These are phyloP conservation scores for Colletotrichum sp. DNA, from an alignment of 2,329 filamentous ascomycete genomes.

Conservation along the genomic window DNA sequence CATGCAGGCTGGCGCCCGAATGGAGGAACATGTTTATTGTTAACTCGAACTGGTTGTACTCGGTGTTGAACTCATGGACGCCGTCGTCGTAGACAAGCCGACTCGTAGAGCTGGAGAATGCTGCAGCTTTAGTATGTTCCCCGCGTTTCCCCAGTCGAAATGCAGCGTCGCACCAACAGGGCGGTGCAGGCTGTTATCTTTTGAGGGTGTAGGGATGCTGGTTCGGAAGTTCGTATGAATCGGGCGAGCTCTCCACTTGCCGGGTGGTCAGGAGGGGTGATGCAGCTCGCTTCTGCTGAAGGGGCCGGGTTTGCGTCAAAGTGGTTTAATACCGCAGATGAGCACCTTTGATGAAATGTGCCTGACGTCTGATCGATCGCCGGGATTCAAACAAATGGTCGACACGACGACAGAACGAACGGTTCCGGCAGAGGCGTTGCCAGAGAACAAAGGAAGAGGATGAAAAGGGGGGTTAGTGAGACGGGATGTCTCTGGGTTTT, in stretches of 20 bases:
- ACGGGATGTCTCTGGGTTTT: background rate
- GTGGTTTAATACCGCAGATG: background rate
- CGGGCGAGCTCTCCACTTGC: slow-evolving; percentile 6
- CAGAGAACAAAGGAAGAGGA: slow-evolving; percentile 8
- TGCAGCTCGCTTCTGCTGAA: background rate
- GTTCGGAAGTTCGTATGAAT: background rate
- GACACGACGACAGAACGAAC: slow-evolving; percentile 2
- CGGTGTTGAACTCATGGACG: background rate
- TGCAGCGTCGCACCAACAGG: background rate
- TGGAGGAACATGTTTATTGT: slow-evolving; percentile 58
- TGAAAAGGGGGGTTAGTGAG: slow-evolving; percentile 6
- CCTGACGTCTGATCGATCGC: slow-evolving; percentile 4
- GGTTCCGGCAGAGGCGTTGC: slow-evolving; percentile 10
- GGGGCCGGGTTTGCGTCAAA: background rate
- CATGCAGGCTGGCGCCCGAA: slow-evolving; percentile 63
- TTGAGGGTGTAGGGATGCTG: background rate
- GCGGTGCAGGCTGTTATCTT: background rate
- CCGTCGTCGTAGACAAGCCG: background rate
- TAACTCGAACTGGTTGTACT: background rate
- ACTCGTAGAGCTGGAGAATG: background rate
- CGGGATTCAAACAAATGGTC: background rate
- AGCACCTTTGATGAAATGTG: background rate
- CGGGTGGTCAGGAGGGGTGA: background rate
- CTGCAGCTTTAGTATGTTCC: background rate
- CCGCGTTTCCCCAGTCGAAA: background rate